phyloP scores from a whole-genome alignment of 2,329 filamentous ascomycete species.

The Rutstroemia sp. region DNA sequence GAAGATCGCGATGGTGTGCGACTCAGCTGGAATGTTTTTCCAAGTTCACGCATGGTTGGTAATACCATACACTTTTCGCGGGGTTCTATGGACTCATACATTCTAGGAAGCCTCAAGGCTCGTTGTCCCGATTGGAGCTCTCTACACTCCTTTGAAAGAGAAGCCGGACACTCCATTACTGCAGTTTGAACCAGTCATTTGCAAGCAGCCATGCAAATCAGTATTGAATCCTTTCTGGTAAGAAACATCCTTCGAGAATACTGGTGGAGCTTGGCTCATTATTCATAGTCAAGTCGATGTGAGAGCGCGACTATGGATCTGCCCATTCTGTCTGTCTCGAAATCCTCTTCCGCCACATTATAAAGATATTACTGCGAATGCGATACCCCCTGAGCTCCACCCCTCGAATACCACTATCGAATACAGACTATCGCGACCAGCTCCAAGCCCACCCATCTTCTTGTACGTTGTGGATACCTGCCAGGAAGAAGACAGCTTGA shows the following conservation, averaged over 20 bases:
- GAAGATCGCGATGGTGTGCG: conserved; percentile 95
- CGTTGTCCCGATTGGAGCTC: conserved; percentile 89
- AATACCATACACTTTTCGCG: conserved; percentile 16
- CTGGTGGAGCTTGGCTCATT: conserved; percentile 17
- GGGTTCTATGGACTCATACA: conserved; percentile 21
- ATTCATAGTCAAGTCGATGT: conserved; percentile 67
- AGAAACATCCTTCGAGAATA: conserved; percentile 24
- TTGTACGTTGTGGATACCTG: conserved; percentile 83
- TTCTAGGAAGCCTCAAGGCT: conserved; percentile 82
- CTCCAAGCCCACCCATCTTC: conserved; percentile 81
- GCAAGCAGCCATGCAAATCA: conserved; percentile 91
- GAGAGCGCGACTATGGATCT: conserved; percentile 79
- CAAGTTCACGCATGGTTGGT: conserved; percentile 89
- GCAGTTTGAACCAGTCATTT: conserved; percentile 93
- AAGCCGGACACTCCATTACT: conserved; percentile 82
- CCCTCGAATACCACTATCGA: conserved; percentile 83
- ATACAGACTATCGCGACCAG: conserved; percentile 72
- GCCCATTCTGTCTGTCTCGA: conserved; percentile 77
- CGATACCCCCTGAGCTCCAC: conserved; percentile 77
- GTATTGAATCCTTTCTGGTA: conserved; percentile 97
- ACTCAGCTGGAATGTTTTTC: conserved; percentile 98
- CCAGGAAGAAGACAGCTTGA: conserved; percentile 79
- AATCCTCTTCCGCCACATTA: conserved; percentile 80
- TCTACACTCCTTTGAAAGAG: conserved; percentile 95
- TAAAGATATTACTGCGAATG: conserved; percentile 79